Base-by-base conservation (phyloP, 225 moss, liverwort and hornwort species). In the Polytrichum formosum region DNA sequence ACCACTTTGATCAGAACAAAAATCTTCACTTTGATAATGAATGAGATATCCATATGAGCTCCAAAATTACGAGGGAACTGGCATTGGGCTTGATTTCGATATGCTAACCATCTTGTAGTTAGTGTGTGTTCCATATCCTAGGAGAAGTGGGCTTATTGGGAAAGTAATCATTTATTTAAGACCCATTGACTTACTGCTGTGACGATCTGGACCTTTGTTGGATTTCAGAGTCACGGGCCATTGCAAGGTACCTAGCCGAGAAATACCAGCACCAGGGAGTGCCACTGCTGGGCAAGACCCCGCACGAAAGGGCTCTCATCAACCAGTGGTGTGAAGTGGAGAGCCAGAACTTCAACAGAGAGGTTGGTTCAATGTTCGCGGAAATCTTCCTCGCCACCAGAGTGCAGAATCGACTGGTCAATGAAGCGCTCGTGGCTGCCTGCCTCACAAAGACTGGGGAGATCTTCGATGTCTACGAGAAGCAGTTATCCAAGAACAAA, bases 301-400 rank as follows among this genome's bases (percentile, higher is more conserved):
- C 69, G 17, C 69, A 84, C 62, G 92, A 92, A 31, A 80, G n/a
- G 65, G 84, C 85, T 30, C 55, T 66, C 62, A 78, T 95, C 63
- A 86, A 88, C 25, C 56, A 82, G 63, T 95, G 95, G 95, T 22
- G 80, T 4, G 92, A 95, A 76, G 71, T 89, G 0, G 95, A 95
- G 65, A 55, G 79, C 5, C 87, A 90, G 2, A 86, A 65, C 66
- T 83, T 91, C 71, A 0, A 31, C 26, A 26, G 79, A 0, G 54
- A 65, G 0, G 37, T 69, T 5, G 31, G 4, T 7, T 76, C 87
- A 0, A n/a, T 82, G 18, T 5, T 79, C 0, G 60, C 3, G 28
- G 81, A 94, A 18, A 0, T 64, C 0, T 68, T 78, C 22, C 0
- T 68, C 0, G 29, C 84, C 1, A 67, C 67, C 1, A 4, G 6